A percentile compares a stretch with the other conserved stretches of the same genome.
Evolutionary conservation across 1,284 basidiomycete genomes (phyloP).

Genomic region (Flammula alnicola): DNA sequence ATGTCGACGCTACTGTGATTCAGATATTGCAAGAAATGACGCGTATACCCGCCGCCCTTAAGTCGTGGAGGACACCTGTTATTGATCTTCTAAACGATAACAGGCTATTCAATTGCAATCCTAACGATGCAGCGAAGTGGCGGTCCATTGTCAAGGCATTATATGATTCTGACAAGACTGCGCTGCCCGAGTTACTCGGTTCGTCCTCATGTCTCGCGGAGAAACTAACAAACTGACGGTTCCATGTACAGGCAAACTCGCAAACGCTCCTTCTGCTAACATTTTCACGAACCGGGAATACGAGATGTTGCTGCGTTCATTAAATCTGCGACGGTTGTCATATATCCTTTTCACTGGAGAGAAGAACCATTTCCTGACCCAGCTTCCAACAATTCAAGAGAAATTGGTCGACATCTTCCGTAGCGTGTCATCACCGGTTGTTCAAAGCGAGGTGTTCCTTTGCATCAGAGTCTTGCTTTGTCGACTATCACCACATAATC

Average conservation of each 20-base stretch:
- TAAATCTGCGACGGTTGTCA: constrained; percentile 88
- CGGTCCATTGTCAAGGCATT: constrained; percentile 79
- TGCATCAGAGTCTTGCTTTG: constrained; percentile 92
- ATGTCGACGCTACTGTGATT: constrained; percentile 69
- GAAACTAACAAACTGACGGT: too few relatives aligned
- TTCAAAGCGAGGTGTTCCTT: constrained; percentile 94
- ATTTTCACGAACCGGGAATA: constrained; percentile 97
- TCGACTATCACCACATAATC: constrained; percentile 89
- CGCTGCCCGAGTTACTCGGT: constrained; percentile 86
- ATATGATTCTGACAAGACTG: constrained; percentile 87
- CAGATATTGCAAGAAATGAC: constrained; percentile 81
- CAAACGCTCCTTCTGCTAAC: constrained; percentile 88
- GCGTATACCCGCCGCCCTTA: constrained; percentile 77
- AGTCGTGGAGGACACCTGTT: constrained; percentile 85
- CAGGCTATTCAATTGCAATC: constrained; percentile 82
- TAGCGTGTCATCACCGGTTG: constrained; percentile 79
- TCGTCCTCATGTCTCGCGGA: constrained; percentile 8
- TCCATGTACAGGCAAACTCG: constrained; percentile 69
- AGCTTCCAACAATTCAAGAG: constrained; percentile 93
- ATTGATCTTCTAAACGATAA: constrained; percentile 85
- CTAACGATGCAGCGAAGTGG: constrained; percentile 69
- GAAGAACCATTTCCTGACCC: constrained; percentile 88
- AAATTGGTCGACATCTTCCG: constrained; percentile 94
- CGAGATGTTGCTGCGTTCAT: constrained; percentile 88
- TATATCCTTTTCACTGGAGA: constrained; percentile 86